Percentiles rank a stretch among this genome's conserved stretches.
Conservation (phyloP, 108 stramenopile species). For the Thalassiosira profunda region DNA sequence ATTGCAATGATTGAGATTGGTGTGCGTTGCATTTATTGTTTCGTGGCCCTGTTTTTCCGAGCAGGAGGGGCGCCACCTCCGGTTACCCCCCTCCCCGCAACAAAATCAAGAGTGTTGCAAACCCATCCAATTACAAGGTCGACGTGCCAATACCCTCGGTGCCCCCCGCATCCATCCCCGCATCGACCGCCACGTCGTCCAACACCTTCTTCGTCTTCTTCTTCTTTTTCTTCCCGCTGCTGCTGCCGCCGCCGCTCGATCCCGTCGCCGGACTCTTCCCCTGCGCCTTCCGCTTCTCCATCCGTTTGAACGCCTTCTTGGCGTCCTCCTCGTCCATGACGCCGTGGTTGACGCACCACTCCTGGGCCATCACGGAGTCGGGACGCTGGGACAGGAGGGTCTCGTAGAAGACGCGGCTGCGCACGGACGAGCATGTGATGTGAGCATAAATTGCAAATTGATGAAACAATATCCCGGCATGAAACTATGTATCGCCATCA, state of each 20-base stretch:
- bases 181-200: slow-evolving; percentile 67
- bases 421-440: not conserved
- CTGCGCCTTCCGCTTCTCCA: slow-evolving; percentile 66
- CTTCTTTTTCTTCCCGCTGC: slow-evolving; percentile 28
- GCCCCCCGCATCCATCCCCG: slow-evolving; percentile 67
- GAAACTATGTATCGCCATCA: too few relatives aligned
- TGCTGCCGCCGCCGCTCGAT: not conserved
- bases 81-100: not conserved
- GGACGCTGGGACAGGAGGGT: slow-evolving; percentile 79
- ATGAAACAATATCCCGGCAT: not conserved
- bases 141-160: slow-evolving; percentile 69
- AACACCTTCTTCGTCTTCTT: slow-evolving; percentile 61
- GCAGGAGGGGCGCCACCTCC: not conserved
- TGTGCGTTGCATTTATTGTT: not conserved
- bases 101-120: not conserved
- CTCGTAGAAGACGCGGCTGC: slow-evolving; percentile 79
- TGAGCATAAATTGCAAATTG: not conserved
- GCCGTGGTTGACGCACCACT: slow-evolving; percentile 91
- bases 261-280: slow-evolving; percentile 26
- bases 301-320: slow-evolving; percentile 49
- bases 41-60: not conserved
- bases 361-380: slow-evolving; percentile 87
- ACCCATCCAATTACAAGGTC: slow-evolving; percentile 38
- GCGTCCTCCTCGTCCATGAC: slow-evolving; percentile 76
- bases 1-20: not conserved